Percentiles rank a stretch among this genome's conserved stretches.
phyloP scores from a whole-genome alignment of 2,329 filamentous ascomycete species.

The Diplodia corticola region DNA sequence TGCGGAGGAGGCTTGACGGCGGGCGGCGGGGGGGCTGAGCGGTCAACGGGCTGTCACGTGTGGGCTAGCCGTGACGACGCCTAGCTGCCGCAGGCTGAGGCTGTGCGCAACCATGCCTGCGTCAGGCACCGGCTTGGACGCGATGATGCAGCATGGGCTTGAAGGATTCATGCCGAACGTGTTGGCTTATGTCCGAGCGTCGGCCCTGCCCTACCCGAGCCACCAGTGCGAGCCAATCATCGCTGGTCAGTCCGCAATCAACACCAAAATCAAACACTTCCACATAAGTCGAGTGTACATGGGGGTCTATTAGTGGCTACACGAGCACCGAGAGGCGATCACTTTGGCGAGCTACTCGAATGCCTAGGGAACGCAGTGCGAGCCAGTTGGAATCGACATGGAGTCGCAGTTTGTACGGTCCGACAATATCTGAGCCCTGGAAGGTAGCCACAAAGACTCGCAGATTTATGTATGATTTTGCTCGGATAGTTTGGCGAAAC shows the following conservation, averaged over 20 bases:
- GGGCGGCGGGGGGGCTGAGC: not conserved
- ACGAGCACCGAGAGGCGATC: no score
- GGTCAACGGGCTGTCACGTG: not conserved
- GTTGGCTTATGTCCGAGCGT: not conserved
- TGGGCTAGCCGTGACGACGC: not conserved
- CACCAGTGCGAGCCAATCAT: conserved; percentile 6
- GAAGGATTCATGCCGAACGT: not conserved
- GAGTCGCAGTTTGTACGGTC: no score
- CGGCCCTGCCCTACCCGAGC: not conserved
- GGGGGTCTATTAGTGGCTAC: no score
- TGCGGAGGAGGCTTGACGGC: not conserved
- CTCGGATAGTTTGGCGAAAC: no score
- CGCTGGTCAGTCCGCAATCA: no score
- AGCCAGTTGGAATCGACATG: not conserved
- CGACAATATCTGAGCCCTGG: no score
- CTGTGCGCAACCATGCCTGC: not conserved
- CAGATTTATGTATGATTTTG: not conserved
- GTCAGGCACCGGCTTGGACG: not conserved
- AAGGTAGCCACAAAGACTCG: not conserved
- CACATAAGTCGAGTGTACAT: no score
- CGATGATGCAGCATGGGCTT: not conserved
- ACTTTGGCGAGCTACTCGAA: no score
- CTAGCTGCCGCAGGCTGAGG: not conserved
- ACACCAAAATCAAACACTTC: no score
- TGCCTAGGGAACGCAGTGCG: not conserved